Evolutionary conservation across 305 asterid species (phyloP), one percentile per base, ranked within the genome.

Genomic region (Withania somnifera): DNA sequence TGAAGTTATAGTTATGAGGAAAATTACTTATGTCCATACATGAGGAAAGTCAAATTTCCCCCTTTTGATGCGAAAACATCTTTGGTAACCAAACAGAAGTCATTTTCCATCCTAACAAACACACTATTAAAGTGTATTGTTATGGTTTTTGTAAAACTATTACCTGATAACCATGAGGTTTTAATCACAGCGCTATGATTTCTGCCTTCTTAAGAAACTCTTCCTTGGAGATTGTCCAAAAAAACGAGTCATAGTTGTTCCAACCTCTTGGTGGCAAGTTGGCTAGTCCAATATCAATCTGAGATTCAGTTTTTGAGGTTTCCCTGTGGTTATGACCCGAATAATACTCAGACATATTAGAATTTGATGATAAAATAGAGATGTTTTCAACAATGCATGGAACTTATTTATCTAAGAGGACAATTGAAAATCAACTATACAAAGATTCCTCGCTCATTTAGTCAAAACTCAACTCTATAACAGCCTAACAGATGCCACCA

Each of bases 221-320:
- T 82, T 88, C 86, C 85, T 95, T 98, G 11, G 98, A 90, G 82
- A 95, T 80, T 6, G 91, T 92, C 99, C 99, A 95, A 85, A 91
- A 87, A 87, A 93, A 95, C 30, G 99, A 94, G 87, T 95, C 99
- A 57, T 94, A 95, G 5, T 98, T 94, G 82, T 95, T 94, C 99
- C 99, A 95, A 57, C 99, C 99, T 83, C 97, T 89, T 40, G 99
- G 99, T 14, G 99, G 98, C 30, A 87, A 73, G 83, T 81, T 83
- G 53, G 98, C 97, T 76, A 28, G 89, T 83, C 84, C 91, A 40
- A 60, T 61, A 81, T 77, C 89, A 77, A 86, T 89, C 17, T 19
- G 36, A 60, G 66, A 17, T 61, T 13, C 32, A 42, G 64, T 75
- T 54, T 79, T 82, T 15, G 87, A 82, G 40, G 71, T 68, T 83